Base-by-base conservation (phyloP, 306 rosid species). In the Luffa aegyptiaca region DNA sequence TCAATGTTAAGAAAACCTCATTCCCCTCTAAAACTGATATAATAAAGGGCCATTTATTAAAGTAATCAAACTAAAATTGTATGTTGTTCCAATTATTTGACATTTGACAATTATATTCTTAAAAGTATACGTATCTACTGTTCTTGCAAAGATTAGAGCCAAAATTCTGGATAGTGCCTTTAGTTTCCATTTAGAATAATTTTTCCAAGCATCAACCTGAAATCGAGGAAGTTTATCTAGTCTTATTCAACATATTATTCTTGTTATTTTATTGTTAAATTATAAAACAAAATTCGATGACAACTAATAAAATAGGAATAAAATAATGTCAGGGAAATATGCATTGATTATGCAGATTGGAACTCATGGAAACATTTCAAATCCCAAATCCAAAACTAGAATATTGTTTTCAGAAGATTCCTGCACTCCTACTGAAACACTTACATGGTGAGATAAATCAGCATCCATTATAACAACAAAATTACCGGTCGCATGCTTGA, bases 391-490 rank as follows among this genome's bases (percentile, higher is more conserved):
- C 35, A 55, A n/a, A 1, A 20, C 12, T n/a, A 4, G 65, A 64
- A 63, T 62, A 21, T 62, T 59, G 6, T 33, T 41, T 4, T 14
- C 18, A 21, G 9, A 78, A 57, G 31, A 8, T 14, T 14, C 31
- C 21, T 8, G 74, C 13, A 72, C 77, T 57, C 79, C 49, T 36
- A 73, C 66, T 18, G 44, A 46, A 68, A 75, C 36, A 84, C 96
- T 89, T 84, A 91, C 98, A 82, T 91, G 98, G 76, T 95, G 97
- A 5, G 98, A 91, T 68, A 95, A 88, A 88, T 95, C 97, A 63
- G 97, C 98, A 86, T 95, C 97, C 97, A 92, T 91, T 85, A 95
- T 95, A 68, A 92, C 93, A 80, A 92, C 92, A 87, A 92, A 95
- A 89, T 95, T 87, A 36, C 98, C 97, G 78, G 97, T 86, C 57